phyloP scores from a whole-genome alignment of 1,284 basidiomycete genomes.

The Cystobasidium sp. region DNA sequence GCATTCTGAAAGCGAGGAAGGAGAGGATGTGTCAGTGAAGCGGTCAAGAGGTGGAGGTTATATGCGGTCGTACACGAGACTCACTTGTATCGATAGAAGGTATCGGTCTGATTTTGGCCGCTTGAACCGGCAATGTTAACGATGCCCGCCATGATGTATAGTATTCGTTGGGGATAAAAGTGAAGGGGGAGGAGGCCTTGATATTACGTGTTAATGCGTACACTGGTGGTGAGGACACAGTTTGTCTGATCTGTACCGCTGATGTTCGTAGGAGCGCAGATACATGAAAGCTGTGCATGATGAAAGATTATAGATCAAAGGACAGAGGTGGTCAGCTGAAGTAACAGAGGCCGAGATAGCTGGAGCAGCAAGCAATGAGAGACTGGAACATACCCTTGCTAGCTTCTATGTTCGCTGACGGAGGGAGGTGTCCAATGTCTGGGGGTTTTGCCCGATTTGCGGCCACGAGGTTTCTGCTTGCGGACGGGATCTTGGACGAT shows the following conservation, averaged over 20 bases:
- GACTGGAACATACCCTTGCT: conserved; percentile 10
- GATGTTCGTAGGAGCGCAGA: conserved; percentile 33
- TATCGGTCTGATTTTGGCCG: conserved; percentile 92
- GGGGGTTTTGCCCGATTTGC: conserved; percentile 25
- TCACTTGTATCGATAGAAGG: conserved; percentile 62
- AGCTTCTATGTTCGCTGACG: conserved; percentile 20
- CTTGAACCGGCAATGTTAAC: conserved; percentile 72
- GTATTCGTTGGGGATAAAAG: not conserved
- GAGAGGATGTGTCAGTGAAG: not conserved
- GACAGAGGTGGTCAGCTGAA: not conserved
- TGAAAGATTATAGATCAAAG: not conserved
- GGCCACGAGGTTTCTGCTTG: conserved; percentile 27
- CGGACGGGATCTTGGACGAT: conserved; percentile 35
- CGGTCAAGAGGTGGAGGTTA: not conserved
- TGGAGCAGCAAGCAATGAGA: not conserved
- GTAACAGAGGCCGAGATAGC: not conserved
- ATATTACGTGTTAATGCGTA: conserved; percentile 13
- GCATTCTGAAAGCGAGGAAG: conserved; percentile 70
- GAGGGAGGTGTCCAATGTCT: conserved; percentile 2
- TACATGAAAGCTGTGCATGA: conserved; percentile 41
- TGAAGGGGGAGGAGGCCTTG: conserved; percentile 2
- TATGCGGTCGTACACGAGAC: conserved; percentile 12
- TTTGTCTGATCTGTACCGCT: conserved; percentile 29
- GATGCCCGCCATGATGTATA: conserved; percentile 78
- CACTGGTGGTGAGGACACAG: conserved; percentile 35